Percentiles rank a stretch among this genome's conserved stretches.
Conservation (phyloP, 371 early-diverging fungal genomes). For the Gilbertella persicaria region DNA sequence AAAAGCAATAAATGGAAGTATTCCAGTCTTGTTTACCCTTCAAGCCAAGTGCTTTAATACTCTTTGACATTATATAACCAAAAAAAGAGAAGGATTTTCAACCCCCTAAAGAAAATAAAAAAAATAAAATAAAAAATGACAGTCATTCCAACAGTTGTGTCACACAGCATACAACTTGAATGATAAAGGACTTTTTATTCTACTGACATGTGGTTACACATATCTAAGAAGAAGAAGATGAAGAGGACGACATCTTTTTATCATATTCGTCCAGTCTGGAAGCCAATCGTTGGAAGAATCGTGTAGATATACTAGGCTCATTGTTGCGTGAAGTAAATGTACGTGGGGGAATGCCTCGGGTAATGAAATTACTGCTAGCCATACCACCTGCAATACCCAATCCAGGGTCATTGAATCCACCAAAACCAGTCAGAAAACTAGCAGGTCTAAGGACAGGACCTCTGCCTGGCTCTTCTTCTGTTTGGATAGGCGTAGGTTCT, state of each 20-base stretch:
- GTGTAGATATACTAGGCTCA: slow-evolving; percentile 48
- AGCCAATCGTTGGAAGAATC: slow-evolving; percentile 49
- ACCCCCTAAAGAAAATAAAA: not conserved
- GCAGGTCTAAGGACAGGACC: slow-evolving; percentile 37
- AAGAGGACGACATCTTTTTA: slow-evolving; percentile 11
- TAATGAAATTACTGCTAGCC: slow-evolving; percentile 26
- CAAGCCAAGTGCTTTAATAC: slow-evolving; percentile 52
- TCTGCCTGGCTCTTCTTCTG: slow-evolving; percentile 8
- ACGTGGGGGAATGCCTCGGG: slow-evolving; percentile 36
- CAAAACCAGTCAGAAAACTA: slow-evolving; percentile 46
- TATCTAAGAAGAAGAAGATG: not conserved
- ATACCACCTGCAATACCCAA: slow-evolving; percentile 23
- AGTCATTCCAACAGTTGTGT: too few species aligned
- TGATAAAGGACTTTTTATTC: too few species aligned
- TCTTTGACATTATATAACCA: slow-evolving; percentile 54
- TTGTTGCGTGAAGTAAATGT: slow-evolving; percentile 15
- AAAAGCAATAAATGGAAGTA: slow-evolving; percentile 49
- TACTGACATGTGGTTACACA: too few species aligned
- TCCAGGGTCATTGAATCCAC: slow-evolving; percentile 28
- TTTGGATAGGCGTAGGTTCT: slow-evolving; percentile 3
- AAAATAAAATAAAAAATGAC: slow-evolving; percentile 3
- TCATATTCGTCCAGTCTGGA: slow-evolving; percentile 43
- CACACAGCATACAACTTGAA: too few species aligned
- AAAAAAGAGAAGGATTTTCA: too few species aligned
- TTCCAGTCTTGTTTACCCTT: slow-evolving; percentile 57